Evolutionary conservation across 2,329 filamentous ascomycete genomes (phyloP).

Genomic region (Xylaria sp.): DNA sequence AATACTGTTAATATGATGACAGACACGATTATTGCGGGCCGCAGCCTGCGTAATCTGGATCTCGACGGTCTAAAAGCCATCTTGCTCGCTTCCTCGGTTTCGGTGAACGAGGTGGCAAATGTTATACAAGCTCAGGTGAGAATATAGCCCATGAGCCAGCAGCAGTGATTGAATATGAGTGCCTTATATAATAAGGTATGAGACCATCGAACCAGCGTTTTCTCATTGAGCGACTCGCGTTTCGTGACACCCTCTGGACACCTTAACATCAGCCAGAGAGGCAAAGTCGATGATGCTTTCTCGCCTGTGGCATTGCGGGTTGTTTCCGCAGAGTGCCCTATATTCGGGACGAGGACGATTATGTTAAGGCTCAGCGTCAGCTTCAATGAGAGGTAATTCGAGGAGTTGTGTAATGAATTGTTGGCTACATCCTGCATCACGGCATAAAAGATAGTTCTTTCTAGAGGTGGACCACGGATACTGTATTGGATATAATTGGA

Average conservation of each 20-base stretch:
- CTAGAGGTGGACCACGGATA: slow-evolving; percentile 26
- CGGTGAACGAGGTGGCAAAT: background rate
- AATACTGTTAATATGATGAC: slow-evolving; percentile 25
- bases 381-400: slow-evolving; percentile 5
- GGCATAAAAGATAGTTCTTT: slow-evolving; percentile 12
- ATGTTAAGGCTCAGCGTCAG: slow-evolving; percentile 1
- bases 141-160: background rate
- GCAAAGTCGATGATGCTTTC: slow-evolving; percentile 15
- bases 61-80: slow-evolving; percentile 32
- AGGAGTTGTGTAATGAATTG: background rate
- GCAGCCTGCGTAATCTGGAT: slow-evolving; percentile 29
- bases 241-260: slow-evolving; percentile 9
- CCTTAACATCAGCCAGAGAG: slow-evolving; percentile 24
- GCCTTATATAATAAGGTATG: background rate
- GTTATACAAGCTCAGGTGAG: background rate
- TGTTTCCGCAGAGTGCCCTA: background rate
- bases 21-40: slow-evolving; percentile 26
- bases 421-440: slow-evolving; percentile 15
- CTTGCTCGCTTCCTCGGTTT: slow-evolving; percentile 4
- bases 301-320: slow-evolving; percentile 25
- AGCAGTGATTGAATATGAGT: slow-evolving; percentile 1
- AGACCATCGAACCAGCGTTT: background rate
- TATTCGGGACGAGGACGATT: too few species aligned
- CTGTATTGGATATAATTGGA: slow-evolving; percentile 28
- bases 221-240: slow-evolving; percentile 9